Evolutionary conservation across 1,284 basidiomycete species (phyloP).

Genomic region (Pyrrhoderma lamaoense): DNA sequence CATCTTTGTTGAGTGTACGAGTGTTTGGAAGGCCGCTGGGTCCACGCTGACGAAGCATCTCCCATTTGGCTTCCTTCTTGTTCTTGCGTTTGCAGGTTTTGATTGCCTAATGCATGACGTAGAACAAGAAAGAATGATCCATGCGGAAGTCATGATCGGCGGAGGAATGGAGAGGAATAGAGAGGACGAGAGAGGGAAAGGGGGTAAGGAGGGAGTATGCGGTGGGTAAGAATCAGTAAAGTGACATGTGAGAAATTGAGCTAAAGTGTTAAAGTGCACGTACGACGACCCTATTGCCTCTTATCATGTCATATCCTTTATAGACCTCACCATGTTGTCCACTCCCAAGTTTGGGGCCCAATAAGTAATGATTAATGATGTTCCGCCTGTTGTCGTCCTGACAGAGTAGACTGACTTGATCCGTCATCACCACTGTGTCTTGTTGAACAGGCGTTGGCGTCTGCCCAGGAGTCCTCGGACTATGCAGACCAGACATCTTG

Average conservation of each 20-base stretch:
- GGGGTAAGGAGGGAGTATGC: conserved; percentile 6
- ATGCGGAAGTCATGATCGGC: too few species aligned
- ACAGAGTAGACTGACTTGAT: conserved; percentile 34
- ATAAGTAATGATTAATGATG: conserved; percentile 77
- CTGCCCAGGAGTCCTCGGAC: neutral
- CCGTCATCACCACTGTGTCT: conserved; percentile 55
- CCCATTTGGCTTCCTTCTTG: conserved; percentile 47
- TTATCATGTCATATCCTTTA: conserved; percentile 53
- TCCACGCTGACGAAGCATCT: conserved; percentile 43
- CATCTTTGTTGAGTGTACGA: conserved; percentile 36
- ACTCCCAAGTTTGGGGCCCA: conserved; percentile 61
- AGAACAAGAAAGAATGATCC: neutral
- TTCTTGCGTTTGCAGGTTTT: conserved; percentile 64
- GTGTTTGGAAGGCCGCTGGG: conserved; percentile 24
- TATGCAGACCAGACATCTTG: too few species aligned
- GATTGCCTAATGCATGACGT: conserved; percentile 55
- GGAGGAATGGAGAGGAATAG: too few species aligned
- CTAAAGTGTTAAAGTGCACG: conserved; percentile 20
- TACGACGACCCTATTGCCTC: conserved; percentile 34
- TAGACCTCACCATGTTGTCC: conserved; percentile 82
- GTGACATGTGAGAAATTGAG: too few species aligned
- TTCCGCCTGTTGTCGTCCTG: conserved; percentile 28
- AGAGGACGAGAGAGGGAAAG: conserved; percentile 6
- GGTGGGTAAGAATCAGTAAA: too few species aligned
- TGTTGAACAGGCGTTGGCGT: conserved; percentile 30